A percentile compares a stretch with the other conserved stretches of the same genome.
phyloP scores from a whole-genome alignment of 1,284 basidiomycete genomes.

The Sanghuangporus weigelae region DNA sequence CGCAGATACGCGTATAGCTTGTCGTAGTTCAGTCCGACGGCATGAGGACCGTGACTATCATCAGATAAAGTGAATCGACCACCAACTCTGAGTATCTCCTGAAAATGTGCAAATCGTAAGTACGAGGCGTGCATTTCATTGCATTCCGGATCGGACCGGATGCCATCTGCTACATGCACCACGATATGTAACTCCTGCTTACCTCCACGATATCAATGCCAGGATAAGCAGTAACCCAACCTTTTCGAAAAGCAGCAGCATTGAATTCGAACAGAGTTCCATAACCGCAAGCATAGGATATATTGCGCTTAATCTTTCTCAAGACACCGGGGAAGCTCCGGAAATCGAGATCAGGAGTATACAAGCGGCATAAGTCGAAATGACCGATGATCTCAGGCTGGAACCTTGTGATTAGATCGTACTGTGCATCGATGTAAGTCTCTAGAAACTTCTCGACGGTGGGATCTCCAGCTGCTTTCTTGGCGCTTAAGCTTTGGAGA shows the following conservation, averaged over 20 bases:
- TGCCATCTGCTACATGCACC: not conserved
- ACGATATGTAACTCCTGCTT: conserved; percentile 24
- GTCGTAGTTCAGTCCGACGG: conserved; percentile 85
- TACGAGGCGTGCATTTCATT: conserved; percentile 4
- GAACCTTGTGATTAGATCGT: conserved; percentile 60
- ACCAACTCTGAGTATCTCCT: conserved; percentile 64
- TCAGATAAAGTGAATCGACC: conserved; percentile 89
- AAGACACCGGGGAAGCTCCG: conserved; percentile 52
- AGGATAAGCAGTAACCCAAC: conserved; percentile 86
- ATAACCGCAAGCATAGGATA: conserved; percentile 70
- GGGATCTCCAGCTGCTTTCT: conserved; percentile 20
- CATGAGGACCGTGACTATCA: conserved; percentile 89
- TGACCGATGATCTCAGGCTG: conserved; percentile 91
- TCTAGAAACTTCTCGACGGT: conserved; percentile 45
- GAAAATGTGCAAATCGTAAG: conserved; percentile 11
- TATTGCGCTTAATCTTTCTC: conserved; percentile 70
- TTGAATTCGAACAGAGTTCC: conserved; percentile 94
- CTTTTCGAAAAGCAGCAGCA: conserved; percentile 88
- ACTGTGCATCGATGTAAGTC: conserved; percentile 82
- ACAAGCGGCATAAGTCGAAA: conserved; percentile 86
- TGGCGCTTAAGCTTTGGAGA: conserved; percentile 38
- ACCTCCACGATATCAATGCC: conserved; percentile 73
- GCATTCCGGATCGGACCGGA: not conserved
- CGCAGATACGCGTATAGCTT: conserved; percentile 67
- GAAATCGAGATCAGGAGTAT: conserved; percentile 56